Evolutionary conservation across 495 filamentous ascomycete species (phyloP), one percentile per base, ranked within the genome.

Genomic region (Podospora fimiseda): DNA sequence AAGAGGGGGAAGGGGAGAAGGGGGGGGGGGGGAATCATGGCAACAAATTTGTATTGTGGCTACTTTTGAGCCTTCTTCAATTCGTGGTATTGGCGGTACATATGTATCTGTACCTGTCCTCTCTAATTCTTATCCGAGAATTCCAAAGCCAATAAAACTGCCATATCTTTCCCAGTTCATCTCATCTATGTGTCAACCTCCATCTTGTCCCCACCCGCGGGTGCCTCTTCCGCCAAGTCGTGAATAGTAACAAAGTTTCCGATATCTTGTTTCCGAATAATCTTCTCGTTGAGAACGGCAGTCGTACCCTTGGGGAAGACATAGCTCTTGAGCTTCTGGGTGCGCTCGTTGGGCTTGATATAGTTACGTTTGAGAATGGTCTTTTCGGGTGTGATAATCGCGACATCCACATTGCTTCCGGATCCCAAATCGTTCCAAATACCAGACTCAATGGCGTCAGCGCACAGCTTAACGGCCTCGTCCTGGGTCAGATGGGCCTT

Each of bases 401-500:
- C 91, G 42, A 99, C 85, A 67, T 99, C 94, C 42, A 99, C 94
- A 68, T 99, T 99, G 63, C 87, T 92, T 56, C 94, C 94, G 11
- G 89, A 95, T 3, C 94, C 94, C 68, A 99, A 70, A 74, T 99
- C 94, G 74, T 99, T 99, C 80, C 93, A 99, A 70, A 99, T 96
- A 82, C 94, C 94, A 9, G 94, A 85, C 74, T 90, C 82, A 62
- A 99, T 97, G 11, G 94, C 94, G 58, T 96, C 81, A 11, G 83
- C 77, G 65, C 86, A 88, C 55, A 97, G 77, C 59, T 82, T 79
- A 50, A 97, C 79, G 11, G 94, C 94, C 40, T 85, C 88, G 27
- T 94, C 86, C 59, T 81, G 78, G 50, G 82, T 86, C 71, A 96
- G 63, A 50, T 84, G 72, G 18, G 82, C 75, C 80, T 89, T 88